phyloP scores from a whole-genome alignment of 495 filamentous ascomycete species.

The Cryomyces minteri region DNA sequence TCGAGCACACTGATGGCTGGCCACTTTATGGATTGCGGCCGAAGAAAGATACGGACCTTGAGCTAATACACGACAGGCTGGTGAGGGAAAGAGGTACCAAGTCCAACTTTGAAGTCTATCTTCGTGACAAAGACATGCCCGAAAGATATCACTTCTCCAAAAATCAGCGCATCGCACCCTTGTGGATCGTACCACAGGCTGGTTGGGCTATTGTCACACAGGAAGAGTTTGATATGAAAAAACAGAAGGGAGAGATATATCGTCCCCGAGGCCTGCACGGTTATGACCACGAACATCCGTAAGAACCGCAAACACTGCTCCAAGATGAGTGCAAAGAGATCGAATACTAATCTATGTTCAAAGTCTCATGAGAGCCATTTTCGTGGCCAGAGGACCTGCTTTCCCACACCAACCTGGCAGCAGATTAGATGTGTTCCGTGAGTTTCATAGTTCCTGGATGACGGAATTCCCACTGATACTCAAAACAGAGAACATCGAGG shows the following conservation, averaged over 20 bases:
- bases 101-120: conserved; percentile 64
- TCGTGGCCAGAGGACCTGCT: conserved; percentile 71
- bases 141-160: conserved; percentile 71
- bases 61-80: conserved; percentile 20
- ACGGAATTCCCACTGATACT: conserved; percentile 1
- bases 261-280: conserved; percentile 69
- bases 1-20: conserved; percentile 87
- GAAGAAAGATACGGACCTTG: conserved; percentile 37
- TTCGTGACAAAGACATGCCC: conserved; percentile 67
- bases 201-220: conserved; percentile 78
- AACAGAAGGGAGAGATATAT: conserved; percentile 43
- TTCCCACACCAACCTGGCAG: conserved; percentile 75
- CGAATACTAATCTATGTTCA: too few species aligned
- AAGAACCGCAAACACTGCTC: too few species aligned
- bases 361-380: conserved; percentile 72
- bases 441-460: conserved; percentile 19
- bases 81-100: conserved; percentile 32
- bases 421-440: conserved; percentile 66
- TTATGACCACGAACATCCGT: conserved; percentile 71
- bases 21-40: conserved; percentile 76
- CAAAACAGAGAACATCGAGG: conserved; percentile 64
- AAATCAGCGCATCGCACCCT: conserved; percentile 72
- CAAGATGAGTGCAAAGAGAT: too few species aligned
- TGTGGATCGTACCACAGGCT: conserved; percentile 81
- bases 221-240: conserved; percentile 52